Base-by-base conservation (phyloP, 2,329 filamentous ascomycete genomes). In the Amesomyces nigricolor region DNA sequence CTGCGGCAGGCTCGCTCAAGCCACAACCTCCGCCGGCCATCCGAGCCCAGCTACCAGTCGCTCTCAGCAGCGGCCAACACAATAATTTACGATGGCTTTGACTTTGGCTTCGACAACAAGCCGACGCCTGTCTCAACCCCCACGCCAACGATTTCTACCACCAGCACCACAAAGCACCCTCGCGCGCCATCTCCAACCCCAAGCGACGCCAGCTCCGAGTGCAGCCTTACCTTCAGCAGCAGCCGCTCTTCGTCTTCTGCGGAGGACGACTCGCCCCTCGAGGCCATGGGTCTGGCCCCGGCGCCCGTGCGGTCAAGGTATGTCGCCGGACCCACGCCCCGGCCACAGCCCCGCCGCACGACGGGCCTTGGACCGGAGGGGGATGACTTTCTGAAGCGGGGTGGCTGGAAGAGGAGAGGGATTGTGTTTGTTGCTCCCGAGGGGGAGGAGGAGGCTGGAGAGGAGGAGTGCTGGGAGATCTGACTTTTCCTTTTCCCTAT, bases 361-460 rank as follows among this genome's bases (percentile, higher is more conserved):
- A 54, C 55, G 40, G 58, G 44, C n/a, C 56, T 47, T 13, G 40
- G 54, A 10, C 59, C 58, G 22, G 64, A 63, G 19, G 57, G 63
- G 5, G 66, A 67, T 29, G 59, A 64, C 35, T 69, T 64, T 39
- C 58, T 71, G 14, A 67, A 66, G 60, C 63, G 68, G 2, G 69
- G 69, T 49, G 67, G 63, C 48, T 72, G 70, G 70, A 72, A 72
- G 65, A 62, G 70, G 17, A 58, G 67, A 4, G 70, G 66, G 19
- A 70, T 72, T 39, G 63, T 71, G 47, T 72, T 72, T 54, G 55
- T 59, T 5, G 47, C 56, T 2, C 51, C 61, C 32, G 32, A 35
- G 6, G 58, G 57, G 29, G 48, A 52, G 29, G 49, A 54, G 50
- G 19, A 58, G 16, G 64, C 63, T 4, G 58, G 57, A 26, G 65